Evolutionary conservation across 2,329 filamentous ascomycete species (phyloP).

Genomic region (Rhinocladiella similis): DNA sequence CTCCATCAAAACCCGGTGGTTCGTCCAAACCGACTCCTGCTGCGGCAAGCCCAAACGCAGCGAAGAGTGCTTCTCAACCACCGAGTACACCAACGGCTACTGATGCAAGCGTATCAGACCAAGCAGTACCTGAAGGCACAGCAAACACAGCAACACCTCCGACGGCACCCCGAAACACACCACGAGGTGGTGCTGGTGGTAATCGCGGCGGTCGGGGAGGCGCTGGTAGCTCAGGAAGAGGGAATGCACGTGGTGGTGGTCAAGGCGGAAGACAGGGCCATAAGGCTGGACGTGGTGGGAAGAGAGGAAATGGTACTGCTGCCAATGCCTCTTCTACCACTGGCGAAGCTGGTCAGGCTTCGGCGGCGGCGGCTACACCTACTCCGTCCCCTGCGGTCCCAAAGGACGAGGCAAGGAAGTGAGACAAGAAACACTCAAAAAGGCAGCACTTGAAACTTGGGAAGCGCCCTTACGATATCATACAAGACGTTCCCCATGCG

Average conservation of each 20-base stretch:
- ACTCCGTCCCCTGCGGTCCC: neutral
- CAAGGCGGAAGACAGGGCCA: slow-evolving; percentile 12
- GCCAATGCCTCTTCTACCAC: slow-evolving; percentile 1
- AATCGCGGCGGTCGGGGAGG: slow-evolving; percentile 28
- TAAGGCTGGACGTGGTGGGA: slow-evolving; percentile 11
- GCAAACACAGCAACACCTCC: slow-evolving; percentile 2
- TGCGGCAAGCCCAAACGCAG: slow-evolving; percentile 13
- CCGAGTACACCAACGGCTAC: neutral
- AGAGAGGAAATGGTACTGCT: slow-evolving; percentile 13
- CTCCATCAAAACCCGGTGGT: neutral
- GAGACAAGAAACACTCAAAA: neutral
- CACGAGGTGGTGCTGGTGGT: slow-evolving; percentile 8
- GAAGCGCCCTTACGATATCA: too few species aligned
- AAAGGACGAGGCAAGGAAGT: slow-evolving; percentile 18
- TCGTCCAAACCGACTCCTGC: neutral
- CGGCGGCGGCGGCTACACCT: neutral
- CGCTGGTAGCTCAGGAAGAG: slow-evolving; percentile 26
- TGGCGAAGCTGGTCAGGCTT: neutral
- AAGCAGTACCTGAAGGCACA: too few species aligned
- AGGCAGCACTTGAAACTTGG: too few species aligned
- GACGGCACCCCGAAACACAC: slow-evolving; percentile 18
- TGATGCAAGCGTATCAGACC: too few species aligned
- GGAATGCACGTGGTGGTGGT: slow-evolving; percentile 14
- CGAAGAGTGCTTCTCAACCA: neutral
- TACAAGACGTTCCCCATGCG: too few species aligned